Evolutionary conservation across 2,329 filamentous ascomycete genomes (phyloP).

Genomic region (Fusarium hainanense): DNA sequence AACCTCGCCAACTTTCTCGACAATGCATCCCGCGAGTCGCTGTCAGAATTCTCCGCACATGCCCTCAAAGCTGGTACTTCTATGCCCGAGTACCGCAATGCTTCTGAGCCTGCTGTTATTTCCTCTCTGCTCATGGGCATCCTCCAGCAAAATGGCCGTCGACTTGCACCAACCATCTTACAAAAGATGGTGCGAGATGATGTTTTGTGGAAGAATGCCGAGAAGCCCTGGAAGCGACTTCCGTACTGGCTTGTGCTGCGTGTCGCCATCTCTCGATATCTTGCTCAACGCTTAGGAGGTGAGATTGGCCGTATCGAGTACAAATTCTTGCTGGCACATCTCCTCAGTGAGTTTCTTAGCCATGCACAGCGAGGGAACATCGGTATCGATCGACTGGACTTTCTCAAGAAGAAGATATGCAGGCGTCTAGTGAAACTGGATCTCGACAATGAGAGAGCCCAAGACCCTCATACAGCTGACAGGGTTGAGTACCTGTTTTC

Average conservation of each 20-base stretch:
- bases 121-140: constrained; percentile 70
- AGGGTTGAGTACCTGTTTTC: constrained; percentile 36
- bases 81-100: constrained; percentile 68
- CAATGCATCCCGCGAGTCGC: constrained; percentile 63
- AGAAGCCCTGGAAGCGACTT: constrained; percentile 71
- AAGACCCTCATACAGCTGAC: constrained; percentile 4
- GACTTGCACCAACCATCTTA: constrained; percentile 53
- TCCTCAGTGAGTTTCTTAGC: constrained; percentile 61
- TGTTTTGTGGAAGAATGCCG: constrained; percentile 61
- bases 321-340: constrained; percentile 65
- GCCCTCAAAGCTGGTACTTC: constrained; percentile 63
- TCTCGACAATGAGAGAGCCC: constrained; percentile 28
- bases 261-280: constrained; percentile 65
- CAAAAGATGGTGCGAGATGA: constrained; percentile 72
- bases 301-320: constrained; percentile 56
- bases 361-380: constrained; percentile 44
- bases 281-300: constrained; percentile 54
- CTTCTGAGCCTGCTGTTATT: constrained; percentile 67
- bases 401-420: constrained; percentile 44
- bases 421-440: constrained; percentile 44
- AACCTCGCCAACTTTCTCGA: constrained; percentile 65
- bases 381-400: constrained; percentile 33
- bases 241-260: constrained; percentile 72
- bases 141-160: constrained; percentile 65
- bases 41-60: constrained; percentile 64